Evolutionary conservation across 257 asterid genomes (phyloP).

Genomic region (Solanum arcanum): DNA sequence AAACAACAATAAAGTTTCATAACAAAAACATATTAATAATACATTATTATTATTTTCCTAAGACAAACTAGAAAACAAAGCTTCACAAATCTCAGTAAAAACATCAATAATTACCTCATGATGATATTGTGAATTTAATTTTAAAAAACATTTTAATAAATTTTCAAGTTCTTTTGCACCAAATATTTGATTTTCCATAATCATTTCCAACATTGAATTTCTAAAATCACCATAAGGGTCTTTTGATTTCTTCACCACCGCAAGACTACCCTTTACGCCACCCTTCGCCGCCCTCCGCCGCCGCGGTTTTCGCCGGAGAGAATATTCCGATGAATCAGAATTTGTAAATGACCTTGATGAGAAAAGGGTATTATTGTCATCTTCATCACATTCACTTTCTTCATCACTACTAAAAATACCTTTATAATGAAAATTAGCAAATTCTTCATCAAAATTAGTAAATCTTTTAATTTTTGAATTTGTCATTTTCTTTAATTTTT

Average conservation of each 20-base stretch:
- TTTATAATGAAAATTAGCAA: neutral
- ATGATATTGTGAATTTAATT: slow-evolving; percentile 34
- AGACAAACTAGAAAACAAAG: slow-evolving; percentile 8
- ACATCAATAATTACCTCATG: slow-evolving; percentile 36
- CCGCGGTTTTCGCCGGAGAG: neutral
- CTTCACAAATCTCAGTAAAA: slow-evolving; percentile 40
- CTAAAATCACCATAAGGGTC: slow-evolving; percentile 49
- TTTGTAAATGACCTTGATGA: slow-evolving; percentile 21
- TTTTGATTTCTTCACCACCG: slow-evolving; percentile 45
- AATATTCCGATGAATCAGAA: slow-evolving; percentile 12
- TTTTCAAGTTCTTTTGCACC: slow-evolving; percentile 30
- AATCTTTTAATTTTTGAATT: neutral
- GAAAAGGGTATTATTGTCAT: slow-evolving; percentile 13
- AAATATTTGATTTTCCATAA: slow-evolving; percentile 34
- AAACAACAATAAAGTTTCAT: neutral
- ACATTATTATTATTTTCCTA: neutral
- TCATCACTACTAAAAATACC: slow-evolving; percentile 6
- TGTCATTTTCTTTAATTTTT: neutral
- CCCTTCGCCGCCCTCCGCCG: neutral
- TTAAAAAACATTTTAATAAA: slow-evolving; percentile 33
- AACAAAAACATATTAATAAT: neutral
- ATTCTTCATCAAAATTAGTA: neutral
- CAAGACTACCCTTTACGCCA: slow-evolving; percentile 12
- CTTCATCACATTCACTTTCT: neutral
- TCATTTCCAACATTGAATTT: slow-evolving; percentile 52